These are phyloP conservation scores for Citrullus mucosospermus DNA, from an alignment of 306 rosid species.

Conservation along the genomic window DNA sequence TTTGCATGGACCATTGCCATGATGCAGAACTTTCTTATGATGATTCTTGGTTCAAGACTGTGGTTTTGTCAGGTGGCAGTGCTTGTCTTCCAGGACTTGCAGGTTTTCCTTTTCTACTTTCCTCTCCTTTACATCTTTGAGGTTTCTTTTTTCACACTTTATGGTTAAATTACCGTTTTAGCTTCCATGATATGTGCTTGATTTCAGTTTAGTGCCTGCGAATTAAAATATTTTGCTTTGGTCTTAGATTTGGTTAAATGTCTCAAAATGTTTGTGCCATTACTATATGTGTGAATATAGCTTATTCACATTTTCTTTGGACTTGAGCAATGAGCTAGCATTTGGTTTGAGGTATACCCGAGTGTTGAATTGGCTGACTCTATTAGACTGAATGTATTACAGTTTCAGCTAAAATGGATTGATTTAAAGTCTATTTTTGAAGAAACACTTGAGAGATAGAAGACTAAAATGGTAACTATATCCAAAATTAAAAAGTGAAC, in stretches of 20 bases:
- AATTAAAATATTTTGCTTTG: not conserved
- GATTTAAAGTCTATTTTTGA: too few relatives aligned
- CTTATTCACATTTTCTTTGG: not conserved
- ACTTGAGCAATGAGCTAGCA: not conserved
- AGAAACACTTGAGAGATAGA: too few relatives aligned
- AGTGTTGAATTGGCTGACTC: not conserved
- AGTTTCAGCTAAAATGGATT: not conserved
- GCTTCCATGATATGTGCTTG: not conserved
- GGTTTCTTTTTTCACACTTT: not conserved
- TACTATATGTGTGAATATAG: too few relatives aligned
- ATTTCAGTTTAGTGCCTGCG: not conserved
- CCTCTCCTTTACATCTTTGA: not conserved
- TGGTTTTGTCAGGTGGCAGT: constrained; percentile 69
- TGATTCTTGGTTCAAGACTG: constrained; percentile 65
- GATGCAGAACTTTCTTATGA: constrained; percentile 49
- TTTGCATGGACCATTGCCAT: constrained; percentile 72
- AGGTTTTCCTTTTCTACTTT: constrained; percentile 24
- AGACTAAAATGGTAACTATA: not conserved
- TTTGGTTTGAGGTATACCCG: not conserved
- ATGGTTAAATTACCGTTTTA: not conserved
- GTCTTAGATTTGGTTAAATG: not conserved
- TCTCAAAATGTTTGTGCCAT: not conserved
- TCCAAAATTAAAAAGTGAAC: not conserved
- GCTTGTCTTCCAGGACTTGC: constrained; percentile 88
- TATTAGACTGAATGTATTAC: not conserved